Base-by-base conservation (phyloP, 208 protist genomes). In the Crithidia bombi region DNA sequence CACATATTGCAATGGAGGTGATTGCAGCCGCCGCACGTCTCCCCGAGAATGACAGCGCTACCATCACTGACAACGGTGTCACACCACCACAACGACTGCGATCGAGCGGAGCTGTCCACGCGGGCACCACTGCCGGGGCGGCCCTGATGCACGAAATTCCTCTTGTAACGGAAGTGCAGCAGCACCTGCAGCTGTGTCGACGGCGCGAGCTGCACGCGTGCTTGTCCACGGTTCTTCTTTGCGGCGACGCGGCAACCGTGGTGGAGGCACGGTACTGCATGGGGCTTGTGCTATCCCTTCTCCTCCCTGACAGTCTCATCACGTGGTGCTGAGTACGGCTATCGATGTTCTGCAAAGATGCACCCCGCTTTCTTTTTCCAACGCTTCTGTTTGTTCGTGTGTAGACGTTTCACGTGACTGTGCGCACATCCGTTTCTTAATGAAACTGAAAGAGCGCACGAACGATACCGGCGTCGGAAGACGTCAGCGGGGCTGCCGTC, bases 121-220 rank as follows among this genome's bases (percentile, higher is more conserved):
- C 41, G 25, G 39, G 38, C 21, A 26, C 12, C 26, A 17, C 10
- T 6, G 38, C n/a, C 19, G n/a, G 21, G 12, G n/a, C 0, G 7
- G 9, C 5, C 21, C 11, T 26, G 46, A n/a, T 11, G 39, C 38
- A 35, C 1, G 63, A 19, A 7, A 1, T 58, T 33, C 58, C 62
- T 14, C 30, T 74, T 38, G 9, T 47, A 3, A 21, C 11, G 0
- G 51, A 55, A 19, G 61, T 55, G 32, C 15, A 32, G 38, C 21
- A 63, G 32, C 69, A 74, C 38, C 14, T 74, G 32, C 39, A 28
- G 21, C n/a, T 14, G 14, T 74, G 69, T 35, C 69, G 51, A 14
- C 54, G 19, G 43, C 69, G 52, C 2, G 69, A 68, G 61, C 61
- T 75, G 0, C 0, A 15, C 6, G 30, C 69, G 32, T 75, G 69